phyloP scores from a whole-genome alignment of 495 filamentous ascomycete species.

The Trichoderma reesei region DNA sequence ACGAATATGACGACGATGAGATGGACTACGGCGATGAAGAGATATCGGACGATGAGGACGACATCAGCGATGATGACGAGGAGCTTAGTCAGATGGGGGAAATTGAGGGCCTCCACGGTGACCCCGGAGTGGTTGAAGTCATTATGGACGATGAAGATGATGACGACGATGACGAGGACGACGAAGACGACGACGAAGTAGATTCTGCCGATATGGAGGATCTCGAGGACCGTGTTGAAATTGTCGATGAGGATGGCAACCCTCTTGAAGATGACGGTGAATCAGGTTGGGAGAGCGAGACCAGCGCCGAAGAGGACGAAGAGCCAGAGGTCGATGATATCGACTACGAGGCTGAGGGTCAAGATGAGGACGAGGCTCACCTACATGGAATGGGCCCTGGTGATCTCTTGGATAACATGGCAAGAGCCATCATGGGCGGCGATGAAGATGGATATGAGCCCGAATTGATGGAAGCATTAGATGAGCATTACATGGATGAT shows the following conservation, averaged over 20 bases:
- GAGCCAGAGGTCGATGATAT: conserved; percentile 41
- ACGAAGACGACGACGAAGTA: conserved; percentile 45
- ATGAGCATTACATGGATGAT: conserved; percentile 58
- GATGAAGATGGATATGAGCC: conserved; percentile 44
- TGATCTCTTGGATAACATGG: conserved; percentile 43
- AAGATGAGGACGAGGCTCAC: conserved; percentile 32
- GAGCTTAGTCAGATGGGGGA: conserved; percentile 67
- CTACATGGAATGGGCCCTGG: conserved; percentile 19
- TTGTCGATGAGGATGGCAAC: conserved; percentile 46
- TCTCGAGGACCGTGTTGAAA: conserved; percentile 43
- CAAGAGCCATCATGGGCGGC: conserved; percentile 53
- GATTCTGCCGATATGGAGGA: conserved; percentile 43
- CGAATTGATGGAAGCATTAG: conserved; percentile 40
- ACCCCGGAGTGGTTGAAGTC: conserved; percentile 68
- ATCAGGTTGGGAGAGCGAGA: conserved; percentile 48
- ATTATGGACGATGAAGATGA: conserved; percentile 73
- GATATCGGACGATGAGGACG: conserved; percentile 64
- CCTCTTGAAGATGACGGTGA: conserved; percentile 41
- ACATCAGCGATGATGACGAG: conserved; percentile 85
- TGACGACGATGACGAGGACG: conserved; percentile 52
- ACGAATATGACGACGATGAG: conserved; percentile 65
- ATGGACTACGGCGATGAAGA: conserved; percentile 89
- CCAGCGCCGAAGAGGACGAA: conserved; percentile 44
- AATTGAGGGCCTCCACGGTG: conserved; percentile 77
- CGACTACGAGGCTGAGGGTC: conserved; percentile 37